A percentile compares a stretch with the other conserved stretches of the same genome.
phyloP scores from a whole-genome alignment of 75 land plant genomes.

The Picea glauca region DNA sequence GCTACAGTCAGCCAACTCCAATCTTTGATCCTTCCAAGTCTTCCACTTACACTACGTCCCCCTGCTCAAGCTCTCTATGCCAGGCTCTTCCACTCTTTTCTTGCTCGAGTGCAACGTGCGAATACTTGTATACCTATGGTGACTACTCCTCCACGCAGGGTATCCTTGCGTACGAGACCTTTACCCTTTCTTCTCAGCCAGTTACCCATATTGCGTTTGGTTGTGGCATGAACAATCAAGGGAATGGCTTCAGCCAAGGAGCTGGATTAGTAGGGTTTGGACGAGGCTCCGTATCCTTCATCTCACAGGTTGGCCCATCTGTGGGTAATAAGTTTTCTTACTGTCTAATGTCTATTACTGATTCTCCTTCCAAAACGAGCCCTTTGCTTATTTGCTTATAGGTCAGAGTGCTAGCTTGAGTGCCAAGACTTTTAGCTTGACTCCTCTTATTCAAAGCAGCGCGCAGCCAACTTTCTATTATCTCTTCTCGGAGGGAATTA shows the following conservation, averaged over 20 bases:
- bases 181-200: slow-evolving; percentile 24
- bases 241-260: slow-evolving; percentile 38
- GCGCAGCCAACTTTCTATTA: slow-evolving; percentile 53
- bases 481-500: slow-evolving; percentile 24
- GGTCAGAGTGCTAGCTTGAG: slow-evolving; percentile 13
- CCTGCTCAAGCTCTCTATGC: background rate
- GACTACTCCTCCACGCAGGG: slow-evolving; percentile 65
- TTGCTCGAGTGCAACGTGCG: slow-evolving; percentile 18
- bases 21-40: slow-evolving; percentile 1
- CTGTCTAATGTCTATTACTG: slow-evolving; percentile 54
- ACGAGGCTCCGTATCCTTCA: slow-evolving; percentile 52
- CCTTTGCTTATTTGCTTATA: slow-evolving; percentile 43
- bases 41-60: background rate
- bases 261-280: slow-evolving; percentile 68
- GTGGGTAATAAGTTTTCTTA: slow-evolving; percentile 62
- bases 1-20: background rate
- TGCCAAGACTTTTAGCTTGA: slow-evolving; percentile 18
- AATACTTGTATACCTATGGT: slow-evolving; percentile 68
- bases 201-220: background rate
- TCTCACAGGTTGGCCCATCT: slow-evolving; percentile 44
- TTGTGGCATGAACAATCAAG: background rate
- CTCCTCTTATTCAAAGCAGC: slow-evolving; percentile 48
- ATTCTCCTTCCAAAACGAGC: slow-evolving; percentile 40
- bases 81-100: no score
- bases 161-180: slow-evolving; percentile 47